Percentiles rank a stretch among this genome's conserved stretches.
phyloP scores from a whole-genome alignment of 2,329 filamentous ascomycete genomes.

The Westerdykella sp. region DNA sequence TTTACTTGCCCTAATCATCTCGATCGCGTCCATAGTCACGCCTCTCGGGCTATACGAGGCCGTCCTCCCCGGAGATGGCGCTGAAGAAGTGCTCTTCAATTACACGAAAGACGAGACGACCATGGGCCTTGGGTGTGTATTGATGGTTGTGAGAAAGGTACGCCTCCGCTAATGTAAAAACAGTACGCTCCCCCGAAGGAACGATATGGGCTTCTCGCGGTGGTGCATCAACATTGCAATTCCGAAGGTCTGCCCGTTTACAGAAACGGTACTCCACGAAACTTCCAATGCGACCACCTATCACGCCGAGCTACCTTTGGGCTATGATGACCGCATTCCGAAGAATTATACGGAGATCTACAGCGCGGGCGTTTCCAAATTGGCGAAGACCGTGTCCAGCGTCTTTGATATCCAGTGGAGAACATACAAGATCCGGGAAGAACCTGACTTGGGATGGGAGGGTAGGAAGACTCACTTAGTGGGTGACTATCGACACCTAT shows the following conservation, averaged over 20 bases:
- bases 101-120: conserved; percentile 36
- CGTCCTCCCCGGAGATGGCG: conserved; percentile 16
- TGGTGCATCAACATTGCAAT: conserved; percentile 29
- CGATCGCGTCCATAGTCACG: conserved; percentile 42
- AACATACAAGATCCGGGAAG: conserved; percentile 13
- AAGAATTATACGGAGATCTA: conserved; percentile 33
- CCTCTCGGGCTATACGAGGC: conserved; percentile 43
- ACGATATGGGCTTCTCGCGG: conserved; percentile 31
- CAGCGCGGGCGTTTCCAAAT: conserved; percentile 31
- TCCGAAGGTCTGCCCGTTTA: conserved; percentile 19
- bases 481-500: conserved; percentile 26
- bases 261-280: conserved; percentile 6
- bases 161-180: background rate
- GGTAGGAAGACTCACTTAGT: conserved; percentile 28
- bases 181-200: conserved; percentile 7
- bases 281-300: conserved; percentile 15
- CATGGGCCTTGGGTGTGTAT: conserved; percentile 21
- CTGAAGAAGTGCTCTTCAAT: conserved; percentile 24
- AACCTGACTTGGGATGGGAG: conserved; percentile 12
- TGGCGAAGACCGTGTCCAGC: conserved; percentile 35
- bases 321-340: conserved; percentile 34
- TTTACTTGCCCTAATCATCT: conserved; percentile 28
- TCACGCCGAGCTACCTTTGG: conserved; percentile 10
- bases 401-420: conserved; percentile 42
- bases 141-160: too few relatives aligned